Percentiles rank a stretch among this genome's conserved stretches.
Conservation (phyloP, 345 rosid genomes). For the Cardamine resedifolia region DNA sequence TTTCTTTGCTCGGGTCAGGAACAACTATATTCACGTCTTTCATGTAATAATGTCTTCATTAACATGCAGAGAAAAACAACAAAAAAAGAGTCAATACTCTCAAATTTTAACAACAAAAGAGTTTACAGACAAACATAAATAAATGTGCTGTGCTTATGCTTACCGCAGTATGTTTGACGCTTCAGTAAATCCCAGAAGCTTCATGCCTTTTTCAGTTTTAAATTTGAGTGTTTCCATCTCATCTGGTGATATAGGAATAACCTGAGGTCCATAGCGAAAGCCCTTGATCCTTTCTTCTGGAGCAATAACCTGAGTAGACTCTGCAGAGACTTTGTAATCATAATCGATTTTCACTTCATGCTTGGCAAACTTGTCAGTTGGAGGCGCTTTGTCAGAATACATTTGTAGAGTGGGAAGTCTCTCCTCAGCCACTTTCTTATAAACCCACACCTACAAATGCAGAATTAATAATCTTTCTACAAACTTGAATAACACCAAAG, state of each 20-base stretch:
- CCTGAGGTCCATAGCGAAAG: slow-evolving; percentile 91
- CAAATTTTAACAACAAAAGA: slow-evolving; percentile 14
- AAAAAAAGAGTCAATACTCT: slow-evolving; percentile 11
- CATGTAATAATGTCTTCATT: slow-evolving; percentile 83
- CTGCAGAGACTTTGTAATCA: slow-evolving; percentile 63
- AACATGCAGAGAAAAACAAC: slow-evolving; percentile 25
- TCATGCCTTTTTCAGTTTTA: slow-evolving; percentile 89
- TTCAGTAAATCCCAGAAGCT: slow-evolving; percentile 85
- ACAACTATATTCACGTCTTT: slow-evolving; percentile 84
- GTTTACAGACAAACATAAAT: background rate
- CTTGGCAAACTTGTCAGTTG: slow-evolving; percentile 71
- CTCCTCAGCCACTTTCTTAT: slow-evolving; percentile 91
- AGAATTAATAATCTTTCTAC: background rate
- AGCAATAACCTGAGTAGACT: slow-evolving; percentile 59
- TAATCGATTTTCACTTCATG: slow-evolving; percentile 90
- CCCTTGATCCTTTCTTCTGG: slow-evolving; percentile 96
- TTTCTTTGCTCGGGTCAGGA: slow-evolving; percentile 73
- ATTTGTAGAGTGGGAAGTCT: slow-evolving; percentile 82
- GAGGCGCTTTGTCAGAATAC: slow-evolving; percentile 87
- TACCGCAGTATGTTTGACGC: slow-evolving; percentile 74
- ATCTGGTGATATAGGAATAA: slow-evolving; percentile 81
- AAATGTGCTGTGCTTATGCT: slow-evolving; percentile 29
- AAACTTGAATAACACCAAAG: background rate
- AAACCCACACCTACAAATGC: slow-evolving; percentile 81
- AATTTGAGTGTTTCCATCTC: slow-evolving; percentile 74